These are phyloP conservation scores for Ramaria sp. DNA, from an alignment of 768 basidiomycete genomes.

Conservation along the genomic window DNA sequence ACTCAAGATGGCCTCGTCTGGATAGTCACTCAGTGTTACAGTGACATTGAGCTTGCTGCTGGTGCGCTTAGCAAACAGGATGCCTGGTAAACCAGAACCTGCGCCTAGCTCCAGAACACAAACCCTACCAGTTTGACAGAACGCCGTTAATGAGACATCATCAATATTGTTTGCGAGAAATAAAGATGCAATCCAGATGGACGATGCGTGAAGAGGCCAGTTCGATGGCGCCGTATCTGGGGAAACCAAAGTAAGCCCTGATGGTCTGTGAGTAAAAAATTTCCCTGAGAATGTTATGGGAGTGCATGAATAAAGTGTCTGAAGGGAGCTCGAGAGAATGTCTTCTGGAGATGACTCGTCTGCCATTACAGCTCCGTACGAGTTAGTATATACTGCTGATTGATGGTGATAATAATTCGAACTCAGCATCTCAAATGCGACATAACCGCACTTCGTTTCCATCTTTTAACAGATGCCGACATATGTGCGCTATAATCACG, in stretches of 20 bases:
- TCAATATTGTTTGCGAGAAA: conserved; percentile 58
- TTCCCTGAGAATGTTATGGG: conserved; percentile 35
- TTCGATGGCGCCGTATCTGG: conserved; percentile 60
- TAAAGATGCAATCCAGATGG: conserved; percentile 61
- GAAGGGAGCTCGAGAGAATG: conserved; percentile 53
- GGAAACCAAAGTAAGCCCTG: conserved; percentile 33
- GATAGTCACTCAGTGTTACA: conserved; percentile 62
- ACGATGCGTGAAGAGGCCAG: conserved; percentile 70
- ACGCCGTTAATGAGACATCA: conserved; percentile 22
- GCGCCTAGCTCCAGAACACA: conserved; percentile 64
- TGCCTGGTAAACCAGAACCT: conserved; percentile 64
- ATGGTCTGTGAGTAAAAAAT: conserved; percentile 1
- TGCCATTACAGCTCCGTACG: background rate
- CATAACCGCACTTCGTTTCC: background rate
- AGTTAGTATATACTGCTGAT: background rate
- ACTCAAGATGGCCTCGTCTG: conserved; percentile 49
- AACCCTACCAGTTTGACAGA: background rate
- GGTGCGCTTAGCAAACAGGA: conserved; percentile 41
- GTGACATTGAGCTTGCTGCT: conserved; percentile 20
- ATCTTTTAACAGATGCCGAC: no score
- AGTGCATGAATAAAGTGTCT: conserved; percentile 48
- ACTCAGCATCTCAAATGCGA: background rate
- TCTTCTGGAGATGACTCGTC: conserved; percentile 29
- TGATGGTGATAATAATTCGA: no score
- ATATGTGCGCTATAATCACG: no score